Evolutionary conservation across 1,284 basidiomycete genomes (phyloP).

Genomic region (Pterula multifida): DNA sequence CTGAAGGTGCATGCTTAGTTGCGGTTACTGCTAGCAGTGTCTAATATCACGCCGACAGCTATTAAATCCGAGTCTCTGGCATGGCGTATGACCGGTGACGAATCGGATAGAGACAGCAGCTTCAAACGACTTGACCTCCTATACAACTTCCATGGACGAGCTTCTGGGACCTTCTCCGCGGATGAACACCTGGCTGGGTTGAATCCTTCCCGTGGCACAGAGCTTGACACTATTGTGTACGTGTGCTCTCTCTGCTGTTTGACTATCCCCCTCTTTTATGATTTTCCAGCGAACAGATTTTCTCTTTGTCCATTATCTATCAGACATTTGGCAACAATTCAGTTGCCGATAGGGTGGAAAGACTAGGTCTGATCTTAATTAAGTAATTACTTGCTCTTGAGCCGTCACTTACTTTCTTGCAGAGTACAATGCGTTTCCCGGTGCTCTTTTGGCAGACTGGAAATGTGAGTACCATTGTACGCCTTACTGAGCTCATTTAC

Average conservation of each 20-base stretch:
- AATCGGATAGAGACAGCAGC: conserved; percentile 23
- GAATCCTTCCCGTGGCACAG: conserved; percentile 26
- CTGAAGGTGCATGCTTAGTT: conserved; percentile 22
- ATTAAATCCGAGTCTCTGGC: conserved; percentile 28
- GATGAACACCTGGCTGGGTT: conserved; percentile 27
- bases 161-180: conserved; percentile 25
- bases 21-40: background rate
- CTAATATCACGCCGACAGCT: conserved; percentile 15
- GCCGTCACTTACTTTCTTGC: background rate
- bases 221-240: conserved; percentile 26
- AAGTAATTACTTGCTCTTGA: background rate
- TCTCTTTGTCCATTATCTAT: conserved; percentile 26
- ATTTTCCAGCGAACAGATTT: conserved; percentile 23
- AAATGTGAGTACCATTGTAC: conserved; percentile 16
- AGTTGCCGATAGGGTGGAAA: conserved; percentile 25
- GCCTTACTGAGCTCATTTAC: background rate
- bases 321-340: conserved; percentile 26
- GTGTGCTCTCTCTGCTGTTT: conserved; percentile 5
- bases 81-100: conserved; percentile 25
- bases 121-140: conserved; percentile 24
- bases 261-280: background rate
- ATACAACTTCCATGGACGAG: conserved; percentile 24
- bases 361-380: conserved; percentile 16
- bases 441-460: conserved; percentile 24
- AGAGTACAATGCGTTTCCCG: conserved; percentile 25